Conservation (phyloP, 2,329 filamentous ascomycete genomes). For the Neonectria faginata region DNA sequence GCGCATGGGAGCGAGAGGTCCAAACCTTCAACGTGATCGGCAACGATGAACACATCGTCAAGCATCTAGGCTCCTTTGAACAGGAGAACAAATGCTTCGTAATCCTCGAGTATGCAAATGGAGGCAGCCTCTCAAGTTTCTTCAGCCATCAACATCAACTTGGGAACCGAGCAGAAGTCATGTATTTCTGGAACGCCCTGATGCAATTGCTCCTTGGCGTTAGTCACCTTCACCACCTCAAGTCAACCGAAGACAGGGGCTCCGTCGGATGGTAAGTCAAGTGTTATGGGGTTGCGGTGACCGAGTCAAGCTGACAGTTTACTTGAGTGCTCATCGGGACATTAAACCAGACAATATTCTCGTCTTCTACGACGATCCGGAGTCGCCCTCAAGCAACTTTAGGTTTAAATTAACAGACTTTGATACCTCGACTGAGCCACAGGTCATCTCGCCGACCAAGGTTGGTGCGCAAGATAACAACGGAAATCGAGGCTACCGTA, state of each 20-base stretch:
- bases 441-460: not conserved
- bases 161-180: not conserved
- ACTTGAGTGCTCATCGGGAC: slow-evolving; percentile 31
- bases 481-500: slow-evolving; percentile 31
- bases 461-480: slow-evolving; percentile 15
- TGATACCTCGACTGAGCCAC: slow-evolving; percentile 9
- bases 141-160: slow-evolving; percentile 12
- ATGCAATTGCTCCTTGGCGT: slow-evolving; percentile 18
- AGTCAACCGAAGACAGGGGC: not conserved
- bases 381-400: not conserved
- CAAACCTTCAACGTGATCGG: slow-evolving; percentile 18
- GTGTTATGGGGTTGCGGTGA: no score
- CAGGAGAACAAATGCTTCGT: slow-evolving; percentile 13
- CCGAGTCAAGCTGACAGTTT: not conserved
- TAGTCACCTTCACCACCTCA: slow-evolving; percentile 25
- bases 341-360: slow-evolving; percentile 34
- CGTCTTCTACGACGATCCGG: slow-evolving; percentile 8
- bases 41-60: slow-evolving; percentile 18
- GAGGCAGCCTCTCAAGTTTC: slow-evolving; percentile 16
- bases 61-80: slow-evolving; percentile 32
- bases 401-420: slow-evolving; percentile 32
- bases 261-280: not conserved
- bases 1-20: slow-evolving; percentile 23
- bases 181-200: slow-evolving; percentile 18
- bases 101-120: slow-evolving; percentile 25